Conservation (phyloP, 768 basidiomycete species). For the Rhizopogon sp. region DNA sequence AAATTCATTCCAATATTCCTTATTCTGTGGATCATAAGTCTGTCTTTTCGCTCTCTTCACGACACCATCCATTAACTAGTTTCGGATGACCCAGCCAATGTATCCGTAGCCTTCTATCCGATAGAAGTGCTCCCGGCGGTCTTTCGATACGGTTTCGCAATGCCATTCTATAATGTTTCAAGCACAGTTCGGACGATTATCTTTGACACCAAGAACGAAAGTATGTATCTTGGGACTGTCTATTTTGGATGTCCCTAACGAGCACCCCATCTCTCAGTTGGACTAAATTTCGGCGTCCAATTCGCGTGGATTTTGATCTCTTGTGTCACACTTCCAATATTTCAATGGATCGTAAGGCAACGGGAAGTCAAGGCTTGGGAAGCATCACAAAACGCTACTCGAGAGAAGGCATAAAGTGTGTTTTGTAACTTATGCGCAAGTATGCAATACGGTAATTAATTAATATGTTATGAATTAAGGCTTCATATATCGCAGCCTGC, state of each 20-base stretch:
- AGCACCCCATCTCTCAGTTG: slow-evolving; percentile 35
- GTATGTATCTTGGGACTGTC: slow-evolving; percentile 31
- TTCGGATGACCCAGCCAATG: slow-evolving; percentile 38
- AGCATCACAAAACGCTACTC: not conserved
- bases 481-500: too few species aligned
- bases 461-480: too few species aligned
- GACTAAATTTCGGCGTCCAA: slow-evolving; percentile 56
- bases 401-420: not conserved
- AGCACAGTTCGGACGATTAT: slow-evolving; percentile 53
- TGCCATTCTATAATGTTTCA: slow-evolving; percentile 71
- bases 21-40: slow-evolving; percentile 60
- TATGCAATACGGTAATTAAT: too few species aligned
- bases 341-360: slow-evolving; percentile 39
- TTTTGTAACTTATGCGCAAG: not conserved
- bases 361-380: slow-evolving; percentile 19
- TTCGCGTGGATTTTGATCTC: slow-evolving; percentile 54
- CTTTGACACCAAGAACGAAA: slow-evolving; percentile 59
- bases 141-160: slow-evolving; percentile 64
- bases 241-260: not conserved
- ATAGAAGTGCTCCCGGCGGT: slow-evolving; percentile 52
- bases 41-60: slow-evolving; percentile 11
- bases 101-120: slow-evolving; percentile 53
- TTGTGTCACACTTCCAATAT: slow-evolving; percentile 44
- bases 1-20: slow-evolving; percentile 57
- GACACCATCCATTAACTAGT: not conserved